These are phyloP conservation scores for Venturia effusa DNA, from an alignment of 2,329 filamentous ascomycete species.

Conservation along the genomic window DNA sequence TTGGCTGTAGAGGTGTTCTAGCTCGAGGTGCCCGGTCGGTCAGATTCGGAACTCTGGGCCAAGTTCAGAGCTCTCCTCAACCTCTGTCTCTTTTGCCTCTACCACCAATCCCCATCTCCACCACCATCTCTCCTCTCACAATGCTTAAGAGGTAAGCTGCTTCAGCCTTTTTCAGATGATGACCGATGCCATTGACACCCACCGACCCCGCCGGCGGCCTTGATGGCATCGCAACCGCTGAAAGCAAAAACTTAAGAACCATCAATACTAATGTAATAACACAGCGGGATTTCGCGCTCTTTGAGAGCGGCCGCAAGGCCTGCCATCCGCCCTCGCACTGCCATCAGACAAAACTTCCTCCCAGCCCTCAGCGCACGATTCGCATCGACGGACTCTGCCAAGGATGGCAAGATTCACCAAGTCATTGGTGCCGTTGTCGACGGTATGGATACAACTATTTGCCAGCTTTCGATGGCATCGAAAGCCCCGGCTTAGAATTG, in stretches of 20 bases:
- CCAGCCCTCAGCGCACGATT: slow-evolving; percentile 50
- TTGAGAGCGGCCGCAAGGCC: slow-evolving; percentile 47
- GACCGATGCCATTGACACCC: slow-evolving; percentile 24
- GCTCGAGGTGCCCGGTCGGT: too few relatives aligned
- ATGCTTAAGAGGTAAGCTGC: slow-evolving; percentile 51
- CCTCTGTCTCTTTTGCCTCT: neutral
- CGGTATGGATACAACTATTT: slow-evolving; percentile 49
- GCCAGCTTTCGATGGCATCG: slow-evolving; percentile 16
- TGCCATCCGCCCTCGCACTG: slow-evolving; percentile 40
- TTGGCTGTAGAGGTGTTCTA: too few relatives aligned
- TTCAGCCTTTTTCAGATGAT: slow-evolving; percentile 3
- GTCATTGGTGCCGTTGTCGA: slow-evolving; percentile 99
- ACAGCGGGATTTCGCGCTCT: slow-evolving; percentile 55
- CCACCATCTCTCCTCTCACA: slow-evolving; percentile 24
- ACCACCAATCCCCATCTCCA: slow-evolving; percentile 8
- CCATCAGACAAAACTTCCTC: slow-evolving; percentile 31
- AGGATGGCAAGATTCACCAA: slow-evolving; percentile 58
- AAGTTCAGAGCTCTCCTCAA: neutral
- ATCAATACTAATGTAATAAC: slow-evolving; percentile 23
- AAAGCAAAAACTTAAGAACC: neutral
- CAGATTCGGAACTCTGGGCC: too few relatives aligned
- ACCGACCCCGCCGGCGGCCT: slow-evolving; percentile 13
- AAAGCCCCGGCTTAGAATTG: slow-evolving; percentile 16
- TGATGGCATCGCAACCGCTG: slow-evolving; percentile 13
- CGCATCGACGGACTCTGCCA: slow-evolving; percentile 46